These are phyloP conservation scores for Albatrellus sp. DNA, from an alignment of 1,284 basidiomycete genomes.

Conservation along the genomic window DNA sequence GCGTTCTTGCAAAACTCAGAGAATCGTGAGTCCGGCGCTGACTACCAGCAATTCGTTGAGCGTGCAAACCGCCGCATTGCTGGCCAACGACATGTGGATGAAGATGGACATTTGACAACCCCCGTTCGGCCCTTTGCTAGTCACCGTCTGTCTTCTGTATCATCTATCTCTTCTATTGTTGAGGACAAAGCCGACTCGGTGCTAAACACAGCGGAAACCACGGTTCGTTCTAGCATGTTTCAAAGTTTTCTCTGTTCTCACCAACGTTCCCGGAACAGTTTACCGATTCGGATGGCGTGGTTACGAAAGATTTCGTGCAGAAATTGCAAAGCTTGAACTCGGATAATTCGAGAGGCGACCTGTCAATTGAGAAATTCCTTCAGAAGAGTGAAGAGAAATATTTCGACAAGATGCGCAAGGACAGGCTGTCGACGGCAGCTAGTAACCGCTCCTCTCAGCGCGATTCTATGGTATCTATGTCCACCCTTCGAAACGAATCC, in stretches of 20 bases:
- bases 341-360: constrained; percentile 81
- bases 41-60: constrained; percentile 72
- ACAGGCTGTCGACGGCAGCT: constrained; percentile 69
- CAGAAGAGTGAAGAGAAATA: constrained; percentile 86
- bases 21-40: constrained; percentile 19
- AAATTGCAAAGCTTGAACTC: constrained; percentile 69
- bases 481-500: constrained; percentile 38
- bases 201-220: constrained; percentile 83
- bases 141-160: constrained; percentile 68
- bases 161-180: constrained; percentile 80
- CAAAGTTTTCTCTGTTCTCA: not conserved
- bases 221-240: constrained; percentile 32
- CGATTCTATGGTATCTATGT: constrained; percentile 75
- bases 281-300: constrained; percentile 85
- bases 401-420: constrained; percentile 81
- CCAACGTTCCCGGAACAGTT: constrained; percentile 35
- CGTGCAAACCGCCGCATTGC: constrained; percentile 75
- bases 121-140: constrained; percentile 66
- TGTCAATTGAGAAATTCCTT: constrained; percentile 86
- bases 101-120: constrained; percentile 75
- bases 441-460: constrained; percentile 69
- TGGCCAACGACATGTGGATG: constrained; percentile 59
- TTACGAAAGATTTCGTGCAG: constrained; percentile 79
- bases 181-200: constrained; percentile 84
- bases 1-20: constrained; percentile 30